Evolutionary conservation across 768 basidiomycete species (phyloP).

Genomic region (Trametes coccinea): DNA sequence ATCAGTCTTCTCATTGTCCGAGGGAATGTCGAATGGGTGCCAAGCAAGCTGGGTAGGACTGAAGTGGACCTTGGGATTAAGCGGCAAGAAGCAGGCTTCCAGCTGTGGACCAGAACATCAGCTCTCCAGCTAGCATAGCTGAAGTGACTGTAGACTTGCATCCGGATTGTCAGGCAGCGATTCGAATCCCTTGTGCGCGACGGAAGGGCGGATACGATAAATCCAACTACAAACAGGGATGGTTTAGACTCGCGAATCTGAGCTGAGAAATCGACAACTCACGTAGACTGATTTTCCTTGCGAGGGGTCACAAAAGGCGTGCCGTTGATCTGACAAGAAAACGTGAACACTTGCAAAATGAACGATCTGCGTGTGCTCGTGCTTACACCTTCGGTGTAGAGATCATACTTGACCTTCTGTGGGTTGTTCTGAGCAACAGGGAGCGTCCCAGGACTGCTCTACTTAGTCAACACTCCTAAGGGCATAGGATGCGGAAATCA

Average conservation of each 20-base stretch:
- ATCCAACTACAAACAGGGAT: conserved; percentile 45
- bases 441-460: conserved; percentile 51
- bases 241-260: background rate
- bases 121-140: background rate
- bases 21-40: conserved; percentile 59
- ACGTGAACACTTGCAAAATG: background rate
- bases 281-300: conserved; percentile 53
- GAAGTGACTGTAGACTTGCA: conserved; percentile 35
- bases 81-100: conserved; percentile 60
- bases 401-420: conserved; percentile 61
- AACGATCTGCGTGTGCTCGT: too few species aligned
- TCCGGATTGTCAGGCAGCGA: conserved; percentile 57
- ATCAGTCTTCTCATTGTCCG: conserved; percentile 42
- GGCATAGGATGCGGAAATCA: background rate
- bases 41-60: conserved; percentile 68
- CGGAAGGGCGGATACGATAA: conserved; percentile 68
- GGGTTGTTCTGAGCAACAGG: conserved; percentile 62
- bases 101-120: conserved; percentile 38
- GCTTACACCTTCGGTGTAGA: conserved; percentile 60
- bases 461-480: background rate
- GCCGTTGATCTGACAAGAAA: conserved; percentile 50
- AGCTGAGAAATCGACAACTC: conserved; percentile 24
- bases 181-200: conserved; percentile 64
- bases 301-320: conserved; percentile 61
- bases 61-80: conserved; percentile 60